Conservation (phyloP, 2,329 filamentous ascomycete genomes). For the Colletotrichum sp. region DNA sequence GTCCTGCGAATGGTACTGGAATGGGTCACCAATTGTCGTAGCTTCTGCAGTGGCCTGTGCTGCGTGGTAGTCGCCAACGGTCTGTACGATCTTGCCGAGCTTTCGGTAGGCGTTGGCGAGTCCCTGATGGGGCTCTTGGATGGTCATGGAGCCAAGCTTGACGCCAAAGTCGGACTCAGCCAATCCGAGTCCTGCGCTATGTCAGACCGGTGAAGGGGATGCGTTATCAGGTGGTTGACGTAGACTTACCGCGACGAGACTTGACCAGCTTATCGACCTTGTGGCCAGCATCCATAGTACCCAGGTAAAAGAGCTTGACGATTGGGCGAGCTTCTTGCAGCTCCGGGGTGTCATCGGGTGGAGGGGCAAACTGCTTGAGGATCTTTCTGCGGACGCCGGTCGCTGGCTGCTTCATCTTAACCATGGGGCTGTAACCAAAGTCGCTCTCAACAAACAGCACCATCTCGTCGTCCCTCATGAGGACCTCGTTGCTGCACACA, state of each 20-base stretch:
- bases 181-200: slow-evolving; percentile 77
- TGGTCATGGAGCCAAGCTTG: slow-evolving; percentile 84
- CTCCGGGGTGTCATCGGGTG: slow-evolving; percentile 95
- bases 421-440: slow-evolving; percentile 95
- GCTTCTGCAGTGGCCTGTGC: slow-evolving; percentile 97
- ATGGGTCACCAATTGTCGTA: slow-evolving; percentile 89
- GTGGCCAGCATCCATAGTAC: slow-evolving; percentile 95
- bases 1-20: slow-evolving; percentile 94
- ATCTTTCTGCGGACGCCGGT: slow-evolving; percentile 95
- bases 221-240: background rate
- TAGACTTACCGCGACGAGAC: slow-evolving; percentile 76
- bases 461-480: slow-evolving; percentile 97
- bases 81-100: slow-evolving; percentile 91
- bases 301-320: slow-evolving; percentile 95
- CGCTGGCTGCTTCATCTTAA: slow-evolving; percentile 94
- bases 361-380: slow-evolving; percentile 96
- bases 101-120: slow-evolving; percentile 92
- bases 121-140: slow-evolving; percentile 89
- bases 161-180: slow-evolving; percentile 93
- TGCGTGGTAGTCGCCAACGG: slow-evolving; percentile 92
- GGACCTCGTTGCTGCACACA: slow-evolving; percentile 87
- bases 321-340: slow-evolving; percentile 86
- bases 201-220: slow-evolving; percentile 23
- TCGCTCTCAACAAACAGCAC: slow-evolving; percentile 98
- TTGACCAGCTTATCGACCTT: slow-evolving; percentile 96